phyloP scores from a whole-genome alignment of 1,284 basidiomycete genomes.

The Termitomyces sp. region DNA sequence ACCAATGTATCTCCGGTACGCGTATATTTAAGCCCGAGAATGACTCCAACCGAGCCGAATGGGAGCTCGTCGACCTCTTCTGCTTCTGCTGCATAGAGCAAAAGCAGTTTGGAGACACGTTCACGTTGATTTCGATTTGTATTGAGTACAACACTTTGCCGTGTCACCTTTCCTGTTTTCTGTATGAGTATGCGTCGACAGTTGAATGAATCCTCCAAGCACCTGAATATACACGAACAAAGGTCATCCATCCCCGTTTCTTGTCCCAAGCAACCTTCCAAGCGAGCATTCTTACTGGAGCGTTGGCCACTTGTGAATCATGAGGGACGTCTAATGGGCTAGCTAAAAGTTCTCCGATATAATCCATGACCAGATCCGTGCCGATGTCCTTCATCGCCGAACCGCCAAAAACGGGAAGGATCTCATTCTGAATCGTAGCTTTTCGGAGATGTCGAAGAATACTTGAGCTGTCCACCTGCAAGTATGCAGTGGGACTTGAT shows the following conservation, averaged over 20 bases:
- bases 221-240: conserved; percentile 87
- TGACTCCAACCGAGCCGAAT: conserved; percentile 81
- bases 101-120: conserved; percentile 69
- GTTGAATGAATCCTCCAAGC: conserved; percentile 15
- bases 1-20: conserved; percentile 86
- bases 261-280: conserved; percentile 91
- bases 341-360: conserved; percentile 75
- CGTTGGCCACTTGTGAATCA: conserved; percentile 36
- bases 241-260: conserved; percentile 85
- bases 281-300: conserved; percentile 62
- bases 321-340: conserved; percentile 65
- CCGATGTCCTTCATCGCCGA: conserved; percentile 81
- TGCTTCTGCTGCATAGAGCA: conserved; percentile 77
- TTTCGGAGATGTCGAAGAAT: conserved; percentile 64
- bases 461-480: conserved; percentile 42
- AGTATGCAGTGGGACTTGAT: conserved; percentile 55
- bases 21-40: conserved; percentile 79
- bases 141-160: conserved; percentile 62
- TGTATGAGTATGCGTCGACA: neutral
- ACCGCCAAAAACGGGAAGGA: conserved; percentile 81
- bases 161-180: conserved; percentile 57
- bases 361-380: conserved; percentile 78
- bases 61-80: conserved; percentile 78
- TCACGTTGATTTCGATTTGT: conserved; percentile 67
- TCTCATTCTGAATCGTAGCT: conserved; percentile 59